Evolutionary conservation across 2,329 filamentous ascomycete genomes (phyloP).

Genomic region (Stenocarpella maydis): DNA sequence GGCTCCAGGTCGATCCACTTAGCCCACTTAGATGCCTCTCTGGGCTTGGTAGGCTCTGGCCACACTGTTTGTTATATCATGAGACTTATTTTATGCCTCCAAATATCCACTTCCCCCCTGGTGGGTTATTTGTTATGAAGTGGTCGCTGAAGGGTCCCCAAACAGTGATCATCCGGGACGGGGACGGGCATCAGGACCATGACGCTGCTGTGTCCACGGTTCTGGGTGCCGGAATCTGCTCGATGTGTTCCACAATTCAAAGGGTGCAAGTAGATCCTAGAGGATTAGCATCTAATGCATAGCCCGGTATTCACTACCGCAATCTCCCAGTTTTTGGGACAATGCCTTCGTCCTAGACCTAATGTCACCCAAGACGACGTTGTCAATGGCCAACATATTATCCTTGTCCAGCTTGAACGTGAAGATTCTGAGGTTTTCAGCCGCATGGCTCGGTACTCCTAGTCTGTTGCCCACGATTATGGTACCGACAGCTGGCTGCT

Average conservation of each 20-base stretch:
- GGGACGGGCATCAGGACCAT: no score
- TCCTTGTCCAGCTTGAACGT: constrained; percentile 38
- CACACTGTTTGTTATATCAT: background rate
- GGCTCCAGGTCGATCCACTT: background rate
- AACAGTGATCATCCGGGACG: no score
- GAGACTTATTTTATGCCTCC: no score
- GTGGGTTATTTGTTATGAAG: accelerated
- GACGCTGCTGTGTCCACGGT: no score
- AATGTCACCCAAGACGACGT: constrained; percentile 37
- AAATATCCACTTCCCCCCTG: no score
- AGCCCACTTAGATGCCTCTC: no score
- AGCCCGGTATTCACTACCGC: constrained; percentile 45
- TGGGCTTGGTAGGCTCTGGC: no score
- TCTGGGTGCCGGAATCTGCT: no score
- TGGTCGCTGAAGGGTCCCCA: background rate
- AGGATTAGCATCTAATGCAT: constrained; percentile 37
- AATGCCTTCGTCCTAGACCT: constrained; percentile 37
- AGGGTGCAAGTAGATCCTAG: background rate
- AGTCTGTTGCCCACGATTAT: constrained; percentile 46
- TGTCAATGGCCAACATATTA: constrained; percentile 41
- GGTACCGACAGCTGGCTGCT: constrained; percentile 45
- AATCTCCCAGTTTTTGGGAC: constrained; percentile 43
- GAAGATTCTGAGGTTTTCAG: constrained; percentile 43
- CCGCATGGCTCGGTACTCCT: constrained; percentile 41
- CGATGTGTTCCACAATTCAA: no score